Evolutionary conservation across 768 basidiomycete genomes (phyloP).

Genomic region (Suillus clintonianus): DNA sequence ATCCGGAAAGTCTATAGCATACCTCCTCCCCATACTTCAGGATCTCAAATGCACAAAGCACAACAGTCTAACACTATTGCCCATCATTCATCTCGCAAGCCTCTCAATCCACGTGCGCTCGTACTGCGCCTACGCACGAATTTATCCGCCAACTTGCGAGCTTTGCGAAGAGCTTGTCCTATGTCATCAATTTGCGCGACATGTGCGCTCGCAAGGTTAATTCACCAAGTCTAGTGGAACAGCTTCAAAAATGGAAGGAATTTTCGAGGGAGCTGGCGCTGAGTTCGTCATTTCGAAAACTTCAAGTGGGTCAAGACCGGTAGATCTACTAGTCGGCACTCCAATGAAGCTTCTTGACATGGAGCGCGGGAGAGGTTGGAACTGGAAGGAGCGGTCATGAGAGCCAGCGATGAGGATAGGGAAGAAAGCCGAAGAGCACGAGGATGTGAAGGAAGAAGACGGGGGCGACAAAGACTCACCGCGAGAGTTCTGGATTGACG

Average conservation of each 20-base stretch:
- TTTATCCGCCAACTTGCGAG: slow-evolving; percentile 76
- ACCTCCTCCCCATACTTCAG: slow-evolving; percentile 83
- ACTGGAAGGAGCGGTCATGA: slow-evolving; percentile 36
- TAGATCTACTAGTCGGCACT: slow-evolving; percentile 68
- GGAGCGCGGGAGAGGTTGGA: slow-evolving; percentile 55
- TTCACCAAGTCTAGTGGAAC: slow-evolving; percentile 34
- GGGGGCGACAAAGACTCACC: slow-evolving; percentile 10
- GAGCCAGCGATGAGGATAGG: slow-evolving; percentile 24
- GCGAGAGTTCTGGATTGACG: slow-evolving; percentile 43
- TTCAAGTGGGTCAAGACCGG: slow-evolving; percentile 18
- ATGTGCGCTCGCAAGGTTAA: slow-evolving; percentile 70
- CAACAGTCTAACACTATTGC: slow-evolving; percentile 2
- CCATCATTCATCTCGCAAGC: slow-evolving; percentile 21
- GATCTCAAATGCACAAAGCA: slow-evolving; percentile 69
- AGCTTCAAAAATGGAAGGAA: slow-evolving; percentile 51
- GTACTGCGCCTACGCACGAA: slow-evolving; percentile 87
- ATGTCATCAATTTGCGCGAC: slow-evolving; percentile 76
- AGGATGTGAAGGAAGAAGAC: slow-evolving; percentile 25
- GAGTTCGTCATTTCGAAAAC: slow-evolving; percentile 30
- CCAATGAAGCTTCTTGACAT: slow-evolving; percentile 65
- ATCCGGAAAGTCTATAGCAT: slow-evolving; percentile 90
- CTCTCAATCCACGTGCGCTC: slow-evolving; percentile 73
- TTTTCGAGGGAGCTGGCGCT: slow-evolving; percentile 18
- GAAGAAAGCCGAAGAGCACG: slow-evolving; percentile 30
- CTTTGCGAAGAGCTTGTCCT: slow-evolving; percentile 74